These are phyloP conservation scores for Neurospora sublineolata DNA, from an alignment of 495 filamentous ascomycete genomes.

Conservation along the genomic window DNA sequence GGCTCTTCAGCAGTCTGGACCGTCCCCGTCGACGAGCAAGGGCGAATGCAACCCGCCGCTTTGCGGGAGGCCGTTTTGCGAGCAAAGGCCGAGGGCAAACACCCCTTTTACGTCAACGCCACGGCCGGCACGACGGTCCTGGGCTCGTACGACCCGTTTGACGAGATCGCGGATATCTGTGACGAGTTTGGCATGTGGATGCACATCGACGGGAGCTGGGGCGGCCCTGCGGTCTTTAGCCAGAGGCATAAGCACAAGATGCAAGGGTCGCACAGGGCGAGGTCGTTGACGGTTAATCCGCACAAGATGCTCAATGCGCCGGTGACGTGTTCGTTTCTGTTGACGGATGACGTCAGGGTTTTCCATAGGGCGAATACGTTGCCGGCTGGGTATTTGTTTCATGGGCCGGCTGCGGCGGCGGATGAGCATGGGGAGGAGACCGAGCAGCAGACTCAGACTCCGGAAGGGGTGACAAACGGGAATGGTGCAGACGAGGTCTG, in stretches of 20 bases:
- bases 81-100: slow-evolving; percentile 51
- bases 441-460: no score
- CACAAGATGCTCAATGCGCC: slow-evolving; percentile 96
- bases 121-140: slow-evolving; percentile 91
- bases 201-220: slow-evolving; percentile 87
- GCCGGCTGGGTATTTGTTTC: slow-evolving; percentile 82
- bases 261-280: slow-evolving; percentile 56
- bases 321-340: slow-evolving; percentile 79
- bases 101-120: slow-evolving; percentile 90
- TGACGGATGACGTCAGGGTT: slow-evolving; percentile 58
- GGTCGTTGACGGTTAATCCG: slow-evolving; percentile 78
- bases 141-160: slow-evolving; percentile 79
- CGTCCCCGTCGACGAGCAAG: slow-evolving; percentile 62
- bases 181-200: slow-evolving; percentile 65
- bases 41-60: slow-evolving; percentile 56
- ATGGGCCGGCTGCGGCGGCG: slow-evolving; percentile 31
- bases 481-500: slow-evolving; percentile 36
- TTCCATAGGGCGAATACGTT: slow-evolving; percentile 77
- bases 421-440: no score
- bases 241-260: slow-evolving; percentile 49
- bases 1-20: slow-evolving; percentile 59
- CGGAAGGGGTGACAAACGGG: not conserved
- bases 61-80: slow-evolving; percentile 49
- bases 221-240: slow-evolving; percentile 74
- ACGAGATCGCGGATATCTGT: slow-evolving; percentile 60